A percentile compares a stretch with the other conserved stretches of the same genome.
These are phyloP conservation scores for Talaromyces wortmannii DNA, from an alignment of 495 filamentous ascomycete species.

Conservation along the genomic window DNA sequence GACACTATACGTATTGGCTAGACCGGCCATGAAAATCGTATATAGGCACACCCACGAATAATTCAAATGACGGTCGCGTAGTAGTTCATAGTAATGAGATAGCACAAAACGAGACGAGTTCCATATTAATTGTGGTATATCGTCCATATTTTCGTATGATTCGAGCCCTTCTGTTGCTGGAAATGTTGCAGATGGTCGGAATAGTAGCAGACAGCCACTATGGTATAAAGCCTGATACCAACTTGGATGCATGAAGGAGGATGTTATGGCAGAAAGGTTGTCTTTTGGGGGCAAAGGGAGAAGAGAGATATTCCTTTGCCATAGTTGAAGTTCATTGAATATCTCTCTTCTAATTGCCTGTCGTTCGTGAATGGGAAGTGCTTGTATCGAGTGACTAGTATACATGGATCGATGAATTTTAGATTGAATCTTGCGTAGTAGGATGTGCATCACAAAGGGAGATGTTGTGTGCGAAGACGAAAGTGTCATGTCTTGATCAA, in stretches of 20 bases:
- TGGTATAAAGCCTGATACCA: slow-evolving; percentile 3
- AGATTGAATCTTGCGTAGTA: not conserved
- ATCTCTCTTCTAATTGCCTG: not conserved
- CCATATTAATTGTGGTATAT: not conserved
- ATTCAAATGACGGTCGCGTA: slow-evolving; percentile 1
- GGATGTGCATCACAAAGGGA: not conserved
- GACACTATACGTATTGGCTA: slow-evolving; percentile 2
- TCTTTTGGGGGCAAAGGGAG: not conserved
- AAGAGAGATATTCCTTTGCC: not conserved
- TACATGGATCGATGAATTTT: slow-evolving; percentile 1
- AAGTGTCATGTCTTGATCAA: not conserved
- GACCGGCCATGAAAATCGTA: slow-evolving; percentile 4
- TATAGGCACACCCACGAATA: slow-evolving; percentile 4
- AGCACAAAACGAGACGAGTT: not conserved
- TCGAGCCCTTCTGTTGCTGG: not conserved
- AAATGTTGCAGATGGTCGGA: slow-evolving; percentile 1
- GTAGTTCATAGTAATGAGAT: not conserved
- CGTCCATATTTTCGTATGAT: not conserved
- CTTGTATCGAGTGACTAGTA: not conserved
- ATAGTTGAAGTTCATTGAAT: not conserved
- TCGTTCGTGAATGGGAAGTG: not conserved
- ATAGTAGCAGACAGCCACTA: not conserved
- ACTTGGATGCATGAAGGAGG: not conserved
- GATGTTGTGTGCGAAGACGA: not conserved
- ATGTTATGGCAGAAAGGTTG: not conserved